Base-by-base conservation (phyloP, 805 yeast species). In the Barnettozyma vustinii region DNA sequence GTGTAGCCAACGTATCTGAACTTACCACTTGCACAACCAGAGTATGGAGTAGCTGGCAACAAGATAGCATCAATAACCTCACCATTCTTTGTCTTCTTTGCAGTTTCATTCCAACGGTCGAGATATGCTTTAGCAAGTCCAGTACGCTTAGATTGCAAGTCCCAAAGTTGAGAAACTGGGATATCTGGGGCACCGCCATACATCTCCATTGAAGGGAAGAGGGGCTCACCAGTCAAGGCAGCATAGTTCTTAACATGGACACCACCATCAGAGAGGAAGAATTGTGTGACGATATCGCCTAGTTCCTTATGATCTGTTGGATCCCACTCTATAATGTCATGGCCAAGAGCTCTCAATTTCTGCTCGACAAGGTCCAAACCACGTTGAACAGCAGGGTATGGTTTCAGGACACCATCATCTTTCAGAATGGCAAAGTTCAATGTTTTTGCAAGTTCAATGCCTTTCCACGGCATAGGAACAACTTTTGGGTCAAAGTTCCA, bases 371-470 rank as follows among this genome's bases (percentile, higher is more conserved):
- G 56, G 26, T 68, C 58, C 37, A 79, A 37, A 10, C 73, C 79
- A 52, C 83, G 65, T 5, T 62, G 55, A 16, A 81, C 70, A 9
- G 84, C 83, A 1, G 84, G 84, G 26, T 76, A 75, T 12, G 83
- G 83, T 48, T 67, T 65, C 10, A 76, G 69, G 23, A 60, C 56
- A 8, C 68, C 66, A 57, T 80, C 83, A 26, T 55, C 27, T 15
- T 37, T 55, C 55, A 75, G 52, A 9, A 78, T 57, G 3, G 81
- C 84, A 55, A 80, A 59, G 16, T 65, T 69, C 30, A 77, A 56
- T 48, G 69, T 71, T 25, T 53, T 50, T 6, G 43, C 52, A 46
- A 64, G 48, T 39, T 56, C 51, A 0, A 57, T 57, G 2, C 57
- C 52, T 50, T 72, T 65, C 81, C 83, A 81, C 1, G 79, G 75